Conservation (phyloP, 306 rosid genomes). For the Quercus glauca region DNA sequence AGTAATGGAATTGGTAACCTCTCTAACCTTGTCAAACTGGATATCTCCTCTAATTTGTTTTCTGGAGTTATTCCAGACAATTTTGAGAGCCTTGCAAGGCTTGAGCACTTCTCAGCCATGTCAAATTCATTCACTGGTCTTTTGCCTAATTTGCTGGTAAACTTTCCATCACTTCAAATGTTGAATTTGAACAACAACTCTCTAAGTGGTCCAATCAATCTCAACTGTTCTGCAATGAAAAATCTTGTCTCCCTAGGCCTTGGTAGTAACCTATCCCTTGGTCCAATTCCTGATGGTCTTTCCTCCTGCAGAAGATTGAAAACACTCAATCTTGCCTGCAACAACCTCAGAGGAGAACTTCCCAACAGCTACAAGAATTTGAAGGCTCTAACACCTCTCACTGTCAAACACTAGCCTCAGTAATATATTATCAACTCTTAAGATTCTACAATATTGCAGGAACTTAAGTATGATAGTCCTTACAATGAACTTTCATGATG, state of each 20-base stretch:
- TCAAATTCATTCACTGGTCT: no score
- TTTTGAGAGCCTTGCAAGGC: no score
- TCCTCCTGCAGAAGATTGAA: slow-evolving; percentile 30
- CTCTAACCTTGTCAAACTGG: no score
- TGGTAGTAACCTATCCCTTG: slow-evolving; percentile 29
- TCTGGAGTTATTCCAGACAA: no score
- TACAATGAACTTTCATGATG: slow-evolving; percentile 25
- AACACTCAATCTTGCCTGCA: slow-evolving; percentile 21
- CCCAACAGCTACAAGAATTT: slow-evolving; percentile 31
- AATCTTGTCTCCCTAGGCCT: slow-evolving; percentile 31
- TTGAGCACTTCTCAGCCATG: no score
- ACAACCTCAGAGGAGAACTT: slow-evolving; percentile 19
- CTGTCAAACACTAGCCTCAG: slow-evolving; percentile 19
- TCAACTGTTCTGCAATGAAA: slow-evolving; percentile 31
- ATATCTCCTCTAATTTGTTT: no score
- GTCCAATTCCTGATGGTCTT: slow-evolving; percentile 35
- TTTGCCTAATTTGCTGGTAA: no score
- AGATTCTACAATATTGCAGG: slow-evolving; percentile 35
- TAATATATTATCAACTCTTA: slow-evolving; percentile 31
- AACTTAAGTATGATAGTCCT: slow-evolving; percentile 29
- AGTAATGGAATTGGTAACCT: no score
- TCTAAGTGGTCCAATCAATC: slow-evolving; percentile 11
- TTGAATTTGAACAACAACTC: slow-evolving; percentile 22
- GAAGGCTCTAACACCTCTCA: slow-evolving; percentile 21
- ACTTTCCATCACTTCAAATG: no score